Evolutionary conservation across 2,329 filamentous ascomycete species (phyloP), one percentile per base, ranked within the genome.

Genomic region (Incumbomyces lentus): DNA sequence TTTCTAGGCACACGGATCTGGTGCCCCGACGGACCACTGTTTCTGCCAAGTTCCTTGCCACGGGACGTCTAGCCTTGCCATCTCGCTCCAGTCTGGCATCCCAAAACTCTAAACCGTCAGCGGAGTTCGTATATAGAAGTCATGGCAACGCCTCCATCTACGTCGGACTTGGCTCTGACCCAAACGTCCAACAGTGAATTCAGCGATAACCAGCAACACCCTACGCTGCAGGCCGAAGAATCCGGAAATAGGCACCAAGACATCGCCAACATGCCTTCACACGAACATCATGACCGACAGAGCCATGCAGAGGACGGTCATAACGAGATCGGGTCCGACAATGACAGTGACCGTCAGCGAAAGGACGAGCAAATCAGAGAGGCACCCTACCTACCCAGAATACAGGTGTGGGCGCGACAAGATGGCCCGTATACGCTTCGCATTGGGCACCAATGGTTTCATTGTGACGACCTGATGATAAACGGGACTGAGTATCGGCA

Each of bases 131-230:
- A 26, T 26, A 26, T 26, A 26, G 44, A 39, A 8, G 49, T 46
- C 10, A 46, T 49, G 14, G 44, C 61, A 60, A 35, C 63, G 49
- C 46, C 62, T 56, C 46, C 60, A 58, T 35, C 60, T 61, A 18
- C 22, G 6, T 29, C 38, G 38, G 30, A 19, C 10, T 6, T 13
- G 18, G 19, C 22, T 26, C 17, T 26, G 22, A 7, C 38, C 6
- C 19, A 40, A 19, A 37, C n/a, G n/a, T n/a, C n/a, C 17, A 40
- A 40, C 18, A 19, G 37, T 26, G 37, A 40, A 10, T 40, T 14
- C 18, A 40, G 14, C 10, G 18, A 19, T 22, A 19, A 19, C 18
- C 37, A 40, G 37, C 18, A 33, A 3, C 22, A 32, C 30, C 11
- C 26, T 16, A 2, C 19, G 5, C 10, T 5, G 16, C 40, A 42